Percentiles rank a stretch among this genome's conserved stretches.
Conservation (phyloP, 75 land plant genomes). For the Pseudotsuga menziesii region DNA sequence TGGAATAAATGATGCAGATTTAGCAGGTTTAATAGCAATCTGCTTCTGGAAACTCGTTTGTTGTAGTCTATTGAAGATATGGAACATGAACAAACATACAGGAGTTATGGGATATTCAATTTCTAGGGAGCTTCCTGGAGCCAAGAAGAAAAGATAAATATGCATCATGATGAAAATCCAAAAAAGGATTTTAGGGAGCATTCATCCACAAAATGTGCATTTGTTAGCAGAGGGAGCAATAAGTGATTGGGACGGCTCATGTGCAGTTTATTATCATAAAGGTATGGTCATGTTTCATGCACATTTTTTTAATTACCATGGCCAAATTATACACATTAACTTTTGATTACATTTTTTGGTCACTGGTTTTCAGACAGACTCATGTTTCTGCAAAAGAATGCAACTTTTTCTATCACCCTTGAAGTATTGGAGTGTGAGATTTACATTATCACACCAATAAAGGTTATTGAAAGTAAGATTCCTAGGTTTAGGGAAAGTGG, state of each 20-base stretch:
- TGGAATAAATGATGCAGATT: background rate
- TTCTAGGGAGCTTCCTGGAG: slow-evolving; percentile 94
- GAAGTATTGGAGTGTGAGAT: slow-evolving; percentile 70
- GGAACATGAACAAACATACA: slow-evolving; percentile 75
- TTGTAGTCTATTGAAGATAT: slow-evolving; percentile 77
- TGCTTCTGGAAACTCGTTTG: background rate
- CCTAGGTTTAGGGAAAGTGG: background rate
- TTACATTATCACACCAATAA: slow-evolving; percentile 73
- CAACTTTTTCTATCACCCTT: slow-evolving; percentile 55
- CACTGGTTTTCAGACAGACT: slow-evolving; percentile 34
- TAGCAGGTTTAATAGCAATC: background rate
- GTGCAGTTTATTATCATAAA: slow-evolving; percentile 23
- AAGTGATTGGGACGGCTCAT: slow-evolving; percentile 53
- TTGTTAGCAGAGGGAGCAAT: slow-evolving; percentile 33
- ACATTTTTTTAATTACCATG: background rate
- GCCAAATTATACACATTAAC: background rate
- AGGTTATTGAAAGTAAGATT: slow-evolving; percentile 34
- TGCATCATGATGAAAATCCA: slow-evolving; percentile 49
- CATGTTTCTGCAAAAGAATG: slow-evolving; percentile 37
- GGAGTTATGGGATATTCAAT: slow-evolving; percentile 79
- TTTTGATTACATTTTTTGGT: background rate
- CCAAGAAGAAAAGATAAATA: slow-evolving; percentile 52
- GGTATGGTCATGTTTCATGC: background rate
- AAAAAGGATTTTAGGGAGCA: slow-evolving; percentile 41
- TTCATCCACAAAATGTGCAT: slow-evolving; percentile 61